phyloP scores from a whole-genome alignment of 495 filamentous ascomycete genomes.

The Tetracladium setigerum region DNA sequence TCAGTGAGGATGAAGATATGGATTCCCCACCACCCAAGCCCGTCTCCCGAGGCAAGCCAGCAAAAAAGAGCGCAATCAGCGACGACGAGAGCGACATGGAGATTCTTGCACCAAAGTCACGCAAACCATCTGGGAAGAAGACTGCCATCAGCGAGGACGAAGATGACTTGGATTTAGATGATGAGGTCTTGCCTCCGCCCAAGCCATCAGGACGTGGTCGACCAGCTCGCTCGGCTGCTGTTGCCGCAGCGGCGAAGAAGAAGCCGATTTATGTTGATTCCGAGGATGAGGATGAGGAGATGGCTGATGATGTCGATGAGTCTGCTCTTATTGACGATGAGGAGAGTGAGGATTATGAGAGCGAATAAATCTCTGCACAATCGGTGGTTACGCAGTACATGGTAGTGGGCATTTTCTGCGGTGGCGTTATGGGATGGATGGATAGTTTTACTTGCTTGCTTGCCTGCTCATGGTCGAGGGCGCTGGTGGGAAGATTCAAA shows the following conservation, averaged over 20 bases:
- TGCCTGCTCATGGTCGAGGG: too few species aligned
- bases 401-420: too few species aligned
- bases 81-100: not conserved
- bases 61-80: too few species aligned
- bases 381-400: too few species aligned
- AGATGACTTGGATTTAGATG: not conserved
- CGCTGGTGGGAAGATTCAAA: too few species aligned
- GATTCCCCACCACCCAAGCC: not conserved
- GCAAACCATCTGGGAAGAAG: not conserved
- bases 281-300: constrained; percentile 28
- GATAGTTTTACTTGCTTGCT: too few species aligned
- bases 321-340: constrained; percentile 29
- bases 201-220: constrained; percentile 23
- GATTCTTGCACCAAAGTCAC: not conserved
- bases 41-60: not conserved
- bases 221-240: constrained; percentile 35
- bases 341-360: constrained; percentile 23
- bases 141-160: not conserved
- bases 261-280: constrained; percentile 22
- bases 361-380: constrained; percentile 5
- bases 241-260: constrained; percentile 23
- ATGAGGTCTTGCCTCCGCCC: not conserved
- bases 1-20: too few species aligned
- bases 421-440: too few species aligned
- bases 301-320: constrained; percentile 35